Conservation (phyloP, 2,329 filamentous ascomycete species). For the Botrytis elliptica region DNA sequence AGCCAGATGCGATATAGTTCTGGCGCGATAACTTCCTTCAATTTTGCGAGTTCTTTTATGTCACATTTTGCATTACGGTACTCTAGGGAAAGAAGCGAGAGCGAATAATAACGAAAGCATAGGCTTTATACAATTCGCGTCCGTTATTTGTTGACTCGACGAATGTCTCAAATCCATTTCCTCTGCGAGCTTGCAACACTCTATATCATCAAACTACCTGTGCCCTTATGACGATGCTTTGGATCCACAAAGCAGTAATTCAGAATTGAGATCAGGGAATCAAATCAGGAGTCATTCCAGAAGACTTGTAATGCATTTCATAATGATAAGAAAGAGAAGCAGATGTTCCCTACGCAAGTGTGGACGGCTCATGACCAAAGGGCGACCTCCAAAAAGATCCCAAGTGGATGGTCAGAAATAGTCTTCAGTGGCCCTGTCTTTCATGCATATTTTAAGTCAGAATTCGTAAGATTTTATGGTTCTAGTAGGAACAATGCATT, state of each 20-base stretch:
- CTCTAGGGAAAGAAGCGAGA: background rate
- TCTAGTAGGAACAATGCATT: background rate
- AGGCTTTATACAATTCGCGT: background rate
- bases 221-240: background rate
- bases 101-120: slow-evolving; percentile 7
- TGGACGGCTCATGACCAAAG: background rate
- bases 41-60: background rate
- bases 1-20: slow-evolving; percentile 3
- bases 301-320: background rate
- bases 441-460: background rate
- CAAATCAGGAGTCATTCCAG: background rate
- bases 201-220: background rate
- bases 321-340: background rate
- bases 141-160: background rate
- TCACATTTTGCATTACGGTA: background rate
- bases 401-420: background rate
- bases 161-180: slow-evolving; percentile 7
- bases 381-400: background rate
- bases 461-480: background rate
- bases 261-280: background rate
- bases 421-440: background rate
- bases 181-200: background rate
- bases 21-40: background rate
- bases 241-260: slow-evolving; percentile 2
- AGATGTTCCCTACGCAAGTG: background rate